These are phyloP conservation scores for Sonneratia caseolaris DNA, from an alignment of 345 rosid species.

Conservation along the genomic window DNA sequence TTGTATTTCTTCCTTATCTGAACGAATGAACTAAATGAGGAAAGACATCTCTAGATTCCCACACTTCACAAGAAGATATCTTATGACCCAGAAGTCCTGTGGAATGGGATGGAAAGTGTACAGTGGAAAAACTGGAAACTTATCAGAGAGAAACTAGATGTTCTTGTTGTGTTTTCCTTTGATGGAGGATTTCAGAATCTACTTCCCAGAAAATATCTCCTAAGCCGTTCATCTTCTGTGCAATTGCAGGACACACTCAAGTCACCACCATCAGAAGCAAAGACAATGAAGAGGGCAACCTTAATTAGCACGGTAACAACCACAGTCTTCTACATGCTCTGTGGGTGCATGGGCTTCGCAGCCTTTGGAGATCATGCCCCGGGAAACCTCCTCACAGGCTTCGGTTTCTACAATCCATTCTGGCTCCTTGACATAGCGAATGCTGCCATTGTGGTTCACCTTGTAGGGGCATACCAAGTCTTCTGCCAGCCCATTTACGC, in stretches of 20 bases:
- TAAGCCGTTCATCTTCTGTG: neutral
- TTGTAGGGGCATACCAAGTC: constrained; percentile 37
- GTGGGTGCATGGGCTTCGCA: constrained; percentile 37
- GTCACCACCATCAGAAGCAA: constrained; percentile 31
- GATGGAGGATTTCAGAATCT: no score
- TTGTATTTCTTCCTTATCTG: no score
- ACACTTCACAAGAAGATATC: no score
- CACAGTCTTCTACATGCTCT: constrained; percentile 32
- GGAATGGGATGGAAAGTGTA: no score
- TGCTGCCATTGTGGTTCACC: constrained; percentile 29
- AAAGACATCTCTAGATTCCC: no score
- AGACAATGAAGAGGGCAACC: constrained; percentile 36
- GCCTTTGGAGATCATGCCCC: constrained; percentile 32
- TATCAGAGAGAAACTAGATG: no score
- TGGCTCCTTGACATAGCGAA: constrained; percentile 41
- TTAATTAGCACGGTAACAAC: constrained; percentile 23
- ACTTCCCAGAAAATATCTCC: neutral
- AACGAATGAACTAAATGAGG: no score
- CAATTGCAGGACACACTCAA: constrained; percentile 28
- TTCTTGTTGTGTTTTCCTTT: no score
- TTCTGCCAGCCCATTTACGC: constrained; percentile 35
- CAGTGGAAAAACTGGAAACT: no score
- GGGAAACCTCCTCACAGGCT: constrained; percentile 33
- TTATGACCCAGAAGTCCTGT: no score
- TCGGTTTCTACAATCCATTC: constrained; percentile 35